Evolutionary conservation across 495 filamentous ascomycete species (phyloP), one percentile per base, ranked within the genome.

Genomic region (Hypoxylon lenormandii): DNA sequence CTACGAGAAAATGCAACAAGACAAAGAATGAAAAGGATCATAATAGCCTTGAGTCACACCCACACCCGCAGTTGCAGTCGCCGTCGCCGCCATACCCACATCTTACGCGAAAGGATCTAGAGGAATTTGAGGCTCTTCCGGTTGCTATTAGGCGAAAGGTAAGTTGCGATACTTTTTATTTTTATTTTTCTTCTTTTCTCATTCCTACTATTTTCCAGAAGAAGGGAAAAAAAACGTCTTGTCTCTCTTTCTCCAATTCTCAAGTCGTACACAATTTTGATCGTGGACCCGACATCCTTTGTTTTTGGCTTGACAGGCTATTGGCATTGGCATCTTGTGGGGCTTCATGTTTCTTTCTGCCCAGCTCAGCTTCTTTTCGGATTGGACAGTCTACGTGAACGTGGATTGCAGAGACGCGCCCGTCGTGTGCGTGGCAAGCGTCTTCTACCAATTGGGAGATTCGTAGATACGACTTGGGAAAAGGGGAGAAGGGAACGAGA

Each of bases 121-220:
- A 77, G 43, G 81, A 83, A 66, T 83, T 83, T 73, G 83, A 87
- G 61, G 81, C 81, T 53, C 75, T 88, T 73, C 86, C 86, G n/a
- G 72, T 85, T 43, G 82, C 85, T 5, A 81, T 88, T 19, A 79
- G 84, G 60, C 78, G 85, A 68, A 88, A 87, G 80, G 86, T 86
- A 76, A 73, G 82, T 80, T 70, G 55, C 53, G 22, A 60, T 13
- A 49, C 23, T 26, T 47, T 60, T 53, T 64, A 67, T 50, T 54
- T 52, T 53, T 30, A 60, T 55, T 70, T 55, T 7, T 48, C 43
- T 12, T 28, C 11, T 47, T 38, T 23, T 22, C 3, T 21, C 21
- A 4, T 36, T 18, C 19, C 47, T 33, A 6, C 50, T 0, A 53
- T n/a, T n/a, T n/a, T n/a, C n/a, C n/a, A n/a, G n/a, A 28, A 57